Conservation (phyloP, 495 filamentous ascomycete species). For the Xylaria curta region DNA sequence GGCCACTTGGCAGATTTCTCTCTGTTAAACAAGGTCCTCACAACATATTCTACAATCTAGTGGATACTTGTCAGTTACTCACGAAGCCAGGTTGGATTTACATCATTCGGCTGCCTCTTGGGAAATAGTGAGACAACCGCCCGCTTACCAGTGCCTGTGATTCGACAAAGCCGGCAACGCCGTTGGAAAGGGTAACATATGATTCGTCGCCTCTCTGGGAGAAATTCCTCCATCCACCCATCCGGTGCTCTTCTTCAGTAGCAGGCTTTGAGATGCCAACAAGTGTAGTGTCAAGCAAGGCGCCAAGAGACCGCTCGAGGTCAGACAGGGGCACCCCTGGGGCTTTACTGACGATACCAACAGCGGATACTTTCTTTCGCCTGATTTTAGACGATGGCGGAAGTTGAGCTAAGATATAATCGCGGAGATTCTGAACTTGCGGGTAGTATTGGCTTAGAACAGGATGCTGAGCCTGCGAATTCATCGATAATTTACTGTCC, state of each 20-base stretch:
- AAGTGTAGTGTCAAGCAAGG: conserved; percentile 71
- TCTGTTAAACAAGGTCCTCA: conserved; percentile 75
- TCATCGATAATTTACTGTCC: conserved; percentile 22
- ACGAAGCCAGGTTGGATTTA: conserved; percentile 2
- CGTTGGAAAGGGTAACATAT: conserved; percentile 56
- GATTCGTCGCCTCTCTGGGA: conserved; percentile 66
- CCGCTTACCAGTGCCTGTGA: conserved; percentile 42
- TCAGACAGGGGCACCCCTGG: conserved; percentile 37
- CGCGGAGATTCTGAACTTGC: conserved; percentile 69
- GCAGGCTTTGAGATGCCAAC: conserved; percentile 59
- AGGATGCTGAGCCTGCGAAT: conserved; percentile 56
- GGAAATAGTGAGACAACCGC: conserved; percentile 9
- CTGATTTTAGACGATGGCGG: conserved; percentile 51
- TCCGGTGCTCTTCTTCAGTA: conserved; percentile 45
- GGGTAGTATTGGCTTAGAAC: conserved; percentile 79
- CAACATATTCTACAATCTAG: conserved; percentile 84
- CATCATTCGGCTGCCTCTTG: not conserved
- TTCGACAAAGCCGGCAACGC: conserved; percentile 46
- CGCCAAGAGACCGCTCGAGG: conserved; percentile 51
- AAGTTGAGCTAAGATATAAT: conserved; percentile 67
- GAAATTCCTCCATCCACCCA: conserved; percentile 68
- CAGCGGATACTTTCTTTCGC: conserved; percentile 52
- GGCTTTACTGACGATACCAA: conserved; percentile 42
- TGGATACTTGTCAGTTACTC: conserved; percentile 35
- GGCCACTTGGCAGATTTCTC: conserved; percentile 58